These are phyloP conservation scores for Cryptococcus sp. DNA, from an alignment of 1,284 basidiomycete genomes.

Conservation along the genomic window DNA sequence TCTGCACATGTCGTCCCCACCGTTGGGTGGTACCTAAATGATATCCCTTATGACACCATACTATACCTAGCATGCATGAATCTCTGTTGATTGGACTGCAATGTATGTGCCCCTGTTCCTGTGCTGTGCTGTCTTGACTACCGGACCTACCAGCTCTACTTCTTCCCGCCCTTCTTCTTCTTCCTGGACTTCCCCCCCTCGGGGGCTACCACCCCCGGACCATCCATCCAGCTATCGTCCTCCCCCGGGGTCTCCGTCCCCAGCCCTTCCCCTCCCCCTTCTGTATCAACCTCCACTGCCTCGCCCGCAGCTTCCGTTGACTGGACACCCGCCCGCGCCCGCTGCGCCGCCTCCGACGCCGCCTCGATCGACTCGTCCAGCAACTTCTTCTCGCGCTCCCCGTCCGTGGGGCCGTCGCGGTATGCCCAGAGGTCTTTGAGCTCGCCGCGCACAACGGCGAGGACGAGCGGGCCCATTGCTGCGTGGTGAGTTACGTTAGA, in stretches of 20 bases:
- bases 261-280: constrained; percentile 2
- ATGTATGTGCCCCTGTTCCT: too few relatives aligned
- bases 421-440: constrained; percentile 38
- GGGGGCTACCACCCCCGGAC: constrained; percentile 18
- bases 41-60: neutral
- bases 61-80: constrained; percentile 4
- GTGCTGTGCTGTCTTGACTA: too few relatives aligned
- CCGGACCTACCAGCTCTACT: constrained; percentile 43
- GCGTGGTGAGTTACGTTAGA: neutral
- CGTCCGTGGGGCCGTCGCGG: constrained; percentile 30
- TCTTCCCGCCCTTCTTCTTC: constrained; percentile 60
- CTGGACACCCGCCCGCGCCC: constrained; percentile 22
- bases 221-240: constrained; percentile 48
- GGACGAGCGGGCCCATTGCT: constrained; percentile 47
- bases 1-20: too few relatives aligned
- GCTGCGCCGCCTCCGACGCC: constrained; percentile 37
- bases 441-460: constrained; percentile 47
- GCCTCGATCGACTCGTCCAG: constrained; percentile 40
- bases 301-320: constrained; percentile 12
- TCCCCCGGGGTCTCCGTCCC: constrained; percentile 7
- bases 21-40: too few relatives aligned
- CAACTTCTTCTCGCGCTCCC: constrained; percentile 20
- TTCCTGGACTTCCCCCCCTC: constrained; percentile 53
- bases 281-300: constrained; percentile 9
- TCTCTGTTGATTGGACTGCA: constrained; percentile 12